Evolutionary conservation across 257 asterid genomes (phyloP).

Genomic region (Ehretia macrophylla): DNA sequence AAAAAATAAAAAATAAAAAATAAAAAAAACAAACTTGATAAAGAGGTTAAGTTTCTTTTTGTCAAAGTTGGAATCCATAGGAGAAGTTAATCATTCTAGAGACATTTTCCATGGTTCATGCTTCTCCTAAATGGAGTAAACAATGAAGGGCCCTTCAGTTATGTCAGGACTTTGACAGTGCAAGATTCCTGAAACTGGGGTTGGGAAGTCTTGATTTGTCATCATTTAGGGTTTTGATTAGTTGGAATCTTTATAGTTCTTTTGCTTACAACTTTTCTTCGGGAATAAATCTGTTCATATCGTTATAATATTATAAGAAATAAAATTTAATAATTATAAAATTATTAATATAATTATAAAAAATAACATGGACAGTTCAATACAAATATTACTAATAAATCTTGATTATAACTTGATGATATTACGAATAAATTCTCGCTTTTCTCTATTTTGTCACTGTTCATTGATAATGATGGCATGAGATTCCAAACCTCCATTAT

Average conservation of each 20-base stretch:
- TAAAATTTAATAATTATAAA: too few relatives aligned
- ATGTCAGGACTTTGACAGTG: neutral
- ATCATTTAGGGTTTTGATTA: constrained; percentile 34
- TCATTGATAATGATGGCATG: constrained; percentile 35
- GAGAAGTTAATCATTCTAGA: neutral
- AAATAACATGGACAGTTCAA: too few relatives aligned
- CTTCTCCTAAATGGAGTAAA: neutral
- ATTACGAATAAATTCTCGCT: too few relatives aligned
- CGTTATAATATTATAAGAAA: too few relatives aligned
- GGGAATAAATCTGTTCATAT: too few relatives aligned
- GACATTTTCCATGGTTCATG: neutral
- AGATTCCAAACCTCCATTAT: constrained; percentile 31
- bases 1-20: too few relatives aligned
- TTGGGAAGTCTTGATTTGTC: constrained; percentile 36
- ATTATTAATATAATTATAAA: too few relatives aligned
- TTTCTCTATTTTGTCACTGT: constrained; percentile 20
- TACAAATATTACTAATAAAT: too few relatives aligned
- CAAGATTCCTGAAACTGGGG: constrained; percentile 34
- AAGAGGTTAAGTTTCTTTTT: neutral
- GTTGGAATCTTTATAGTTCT: constrained; percentile 14
- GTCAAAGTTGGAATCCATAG: neutral
- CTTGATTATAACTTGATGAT: too few relatives aligned
- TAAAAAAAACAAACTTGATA: too few relatives aligned
- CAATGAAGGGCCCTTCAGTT: neutral
- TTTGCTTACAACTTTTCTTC: too few relatives aligned